phyloP scores from a whole-genome alignment of 2,329 filamentous ascomycete genomes.

The Calonectria ilicicola region DNA sequence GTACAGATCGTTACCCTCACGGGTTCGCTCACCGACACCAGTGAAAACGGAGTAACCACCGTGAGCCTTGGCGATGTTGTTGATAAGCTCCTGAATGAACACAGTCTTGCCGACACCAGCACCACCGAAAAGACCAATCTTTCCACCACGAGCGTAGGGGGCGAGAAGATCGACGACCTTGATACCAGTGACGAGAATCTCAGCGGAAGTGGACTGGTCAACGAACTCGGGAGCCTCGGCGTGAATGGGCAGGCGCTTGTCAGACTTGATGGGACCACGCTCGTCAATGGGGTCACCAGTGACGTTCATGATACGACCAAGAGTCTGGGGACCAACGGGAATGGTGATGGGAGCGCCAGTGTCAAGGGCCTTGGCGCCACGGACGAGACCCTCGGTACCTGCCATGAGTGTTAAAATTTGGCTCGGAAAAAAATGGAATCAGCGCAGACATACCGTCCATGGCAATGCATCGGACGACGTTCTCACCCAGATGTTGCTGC shows the following conservation, averaged over 20 bases:
- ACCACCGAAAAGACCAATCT: constrained; percentile 99
- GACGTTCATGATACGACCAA: constrained; percentile 99
- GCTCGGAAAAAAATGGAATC: constrained; percentile 34
- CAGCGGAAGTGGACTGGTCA: constrained; percentile 95
- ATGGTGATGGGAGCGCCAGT: constrained; percentile 97
- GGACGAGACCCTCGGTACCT: constrained; percentile 99
- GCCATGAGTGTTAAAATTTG: constrained; percentile 29
- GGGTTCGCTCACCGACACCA: constrained; percentile 99
- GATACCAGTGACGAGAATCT: constrained; percentile 99
- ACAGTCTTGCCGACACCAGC: constrained; percentile 99
- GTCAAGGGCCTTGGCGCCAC: constrained; percentile 86
- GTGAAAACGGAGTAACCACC: constrained; percentile 99
- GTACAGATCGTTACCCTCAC: constrained; percentile 99
- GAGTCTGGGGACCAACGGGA: constrained; percentile 91
- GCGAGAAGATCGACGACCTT: constrained; percentile 99
- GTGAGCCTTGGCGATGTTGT: constrained; percentile 99
- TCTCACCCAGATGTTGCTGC: constrained; percentile 99
- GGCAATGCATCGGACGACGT: constrained; percentile 99
- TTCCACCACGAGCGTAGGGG: constrained; percentile 99
- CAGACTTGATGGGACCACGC: constrained; percentile 96
- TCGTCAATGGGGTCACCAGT: constrained; percentile 99
- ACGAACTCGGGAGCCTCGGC: constrained; percentile 91
- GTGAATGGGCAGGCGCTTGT: constrained; percentile 92
- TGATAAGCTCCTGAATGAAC: constrained; percentile 99
- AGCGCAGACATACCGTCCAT: constrained; percentile 87